Evolutionary conservation across 345 rosid genomes (phyloP).

Genomic region (Arabidopsis thaliana): TAIR10.1 NC_003076.8:16613501-16614000

Average conservation of each 20-base stretch:
- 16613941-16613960: too few species aligned
- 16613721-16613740: not conserved
- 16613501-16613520: not conserved
- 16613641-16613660: conserved; percentile 29
- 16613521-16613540: not conserved
- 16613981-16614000: too few species aligned
- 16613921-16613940: too few species aligned
- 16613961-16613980: too few species aligned
- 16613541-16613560: not conserved
- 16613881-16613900: conserved; percentile 15
- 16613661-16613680: not conserved
- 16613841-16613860: conserved; percentile 29
- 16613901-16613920: conserved; percentile 2
- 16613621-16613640: conserved; percentile 32
- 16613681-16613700: conserved; percentile 25
- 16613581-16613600: conserved; percentile 11
- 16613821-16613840: conserved; percentile 29
- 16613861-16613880: not conserved
- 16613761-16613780: conserved; percentile 26
- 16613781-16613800: conserved; percentile 38
- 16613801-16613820: not conserved
- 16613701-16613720: conserved; percentile 20
- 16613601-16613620: not conserved
- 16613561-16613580: conserved; percentile 8
- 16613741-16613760: conserved; percentile 21